Base-by-base conservation (phyloP, 2,329 filamentous ascomycete species). In the Fusarium pseudocircinatum region DNA sequence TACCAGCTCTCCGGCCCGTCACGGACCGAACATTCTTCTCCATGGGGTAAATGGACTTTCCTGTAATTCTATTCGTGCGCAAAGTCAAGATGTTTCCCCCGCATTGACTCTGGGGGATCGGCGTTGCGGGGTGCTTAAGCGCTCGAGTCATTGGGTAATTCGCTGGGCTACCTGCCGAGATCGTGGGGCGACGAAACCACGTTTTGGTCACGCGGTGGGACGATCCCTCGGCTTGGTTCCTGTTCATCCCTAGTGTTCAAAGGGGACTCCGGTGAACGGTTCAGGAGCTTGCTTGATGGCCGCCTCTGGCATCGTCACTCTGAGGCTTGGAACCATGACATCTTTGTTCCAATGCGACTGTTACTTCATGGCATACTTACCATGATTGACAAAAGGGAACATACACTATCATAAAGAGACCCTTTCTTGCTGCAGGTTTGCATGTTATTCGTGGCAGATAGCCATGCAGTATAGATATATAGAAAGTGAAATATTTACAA, bases 121-220 rank as follows among this genome's bases (percentile, higher is more conserved):
- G 53, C 67, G 14, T 46, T 70, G 60, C 42, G 66, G 67, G 67
- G 67, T 49, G 60, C 11, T 15, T 60, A 70, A 70, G 67, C 67
- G 67, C 67, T 70, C 67, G 60, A 70, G 46, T 70, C 28, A 43
- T 62, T 67, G 30, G 14, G 2, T 39, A 15, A n/a, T 20, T 28
- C 8, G 7, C 16, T 26, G 13, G 24, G n/a, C 22, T 26, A 69
- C 63, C 40, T 68, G 40, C 40, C 40, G 11, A 26, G 28, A 37
- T 43, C 39, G 34, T 28, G 32, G 52, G 30, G 16, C 28, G 24
- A 32, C 24, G 13, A 32, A n/a, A 46, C 24, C 40, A 20, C 22
- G 32, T n/a, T 58, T 26, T 24, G 37, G 22, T 52, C 57, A 42
- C 12, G 26, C 15, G 32, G 26, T 16, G 4, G 12, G 26, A 42